A percentile compares a stretch with the other conserved stretches of the same genome.
Conservation (phyloP, 495 filamentous ascomycete species). For the Cryomyces minteri region DNA sequence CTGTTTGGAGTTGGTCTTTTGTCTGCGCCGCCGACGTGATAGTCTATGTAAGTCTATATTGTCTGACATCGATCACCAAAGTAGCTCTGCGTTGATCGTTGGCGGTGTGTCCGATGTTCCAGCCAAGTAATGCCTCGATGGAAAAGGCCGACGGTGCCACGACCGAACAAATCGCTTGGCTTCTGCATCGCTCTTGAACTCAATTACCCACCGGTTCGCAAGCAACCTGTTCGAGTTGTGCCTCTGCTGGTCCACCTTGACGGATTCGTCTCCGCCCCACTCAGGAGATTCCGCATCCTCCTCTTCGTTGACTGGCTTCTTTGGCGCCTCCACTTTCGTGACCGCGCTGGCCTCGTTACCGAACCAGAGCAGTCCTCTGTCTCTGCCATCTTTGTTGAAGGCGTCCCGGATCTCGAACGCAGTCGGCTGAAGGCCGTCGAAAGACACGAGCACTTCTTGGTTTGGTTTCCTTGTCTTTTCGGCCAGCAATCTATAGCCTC, state of each 20-base stretch:
- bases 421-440: constrained; percentile 10
- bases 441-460: constrained; percentile 14
- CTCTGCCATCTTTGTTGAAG: constrained; percentile 1
- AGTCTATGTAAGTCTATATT: too few relatives aligned
- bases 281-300: neutral
- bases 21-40: too few relatives aligned
- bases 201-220: constrained; percentile 11
- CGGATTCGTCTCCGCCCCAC: neutral
- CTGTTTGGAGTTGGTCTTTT: too few relatives aligned
- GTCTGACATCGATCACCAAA: neutral
- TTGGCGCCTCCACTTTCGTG: neutral
- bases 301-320: neutral
- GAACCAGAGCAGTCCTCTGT: neutral
- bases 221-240: neutral
- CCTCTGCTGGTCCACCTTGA: neutral
- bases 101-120: neutral
- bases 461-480: constrained; percentile 1
- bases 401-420: neutral
- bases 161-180: constrained; percentile 14
- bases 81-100: neutral
- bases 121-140: neutral
- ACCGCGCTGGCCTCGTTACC: neutral
- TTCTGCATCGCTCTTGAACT: constrained; percentile 13
- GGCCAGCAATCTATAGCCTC: constrained; percentile 12
- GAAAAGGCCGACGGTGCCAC: constrained; percentile 13